phyloP scores from a whole-genome alignment of 2,329 filamentous ascomycete species.

The Fusarium secorum region DNA sequence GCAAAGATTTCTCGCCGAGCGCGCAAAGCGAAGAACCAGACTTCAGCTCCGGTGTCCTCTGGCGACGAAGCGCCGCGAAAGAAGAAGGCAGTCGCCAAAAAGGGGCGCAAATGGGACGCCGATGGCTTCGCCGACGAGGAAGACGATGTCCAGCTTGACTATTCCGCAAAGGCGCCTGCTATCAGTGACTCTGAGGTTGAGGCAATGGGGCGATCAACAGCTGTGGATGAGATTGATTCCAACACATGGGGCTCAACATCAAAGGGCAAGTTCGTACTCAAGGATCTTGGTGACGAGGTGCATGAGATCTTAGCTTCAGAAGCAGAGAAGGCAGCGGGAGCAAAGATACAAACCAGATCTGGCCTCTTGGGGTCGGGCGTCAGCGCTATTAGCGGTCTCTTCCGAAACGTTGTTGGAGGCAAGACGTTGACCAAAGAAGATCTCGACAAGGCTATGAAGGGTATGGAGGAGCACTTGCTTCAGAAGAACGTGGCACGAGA shows the following conservation, averaged over 20 bases:
- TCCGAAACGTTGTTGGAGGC: slow-evolving; percentile 93
- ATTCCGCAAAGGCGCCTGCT: slow-evolving; percentile 72
- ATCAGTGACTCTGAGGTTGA: slow-evolving; percentile 63
- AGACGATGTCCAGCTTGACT: slow-evolving; percentile 82
- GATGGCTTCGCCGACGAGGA: slow-evolving; percentile 89
- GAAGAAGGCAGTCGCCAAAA: slow-evolving; percentile 82
- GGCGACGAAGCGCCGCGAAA: slow-evolving; percentile 79
- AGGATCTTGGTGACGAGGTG: slow-evolving; percentile 92
- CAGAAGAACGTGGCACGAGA: slow-evolving; percentile 97
- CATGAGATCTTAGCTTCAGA: slow-evolving; percentile 85
- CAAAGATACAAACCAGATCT: slow-evolving; percentile 59
- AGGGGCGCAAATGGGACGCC: slow-evolving; percentile 90
- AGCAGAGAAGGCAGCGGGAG: slow-evolving; percentile 61
- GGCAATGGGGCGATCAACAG: slow-evolving; percentile 59
- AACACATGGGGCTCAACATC: slow-evolving; percentile 85
- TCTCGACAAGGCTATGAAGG: slow-evolving; percentile 89
- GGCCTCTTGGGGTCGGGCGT: slow-evolving; percentile 82
- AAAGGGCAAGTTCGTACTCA: slow-evolving; percentile 92
- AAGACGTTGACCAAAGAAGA: slow-evolving; percentile 91
- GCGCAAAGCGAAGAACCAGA: slow-evolving; percentile 72
- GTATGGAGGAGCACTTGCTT: slow-evolving; percentile 93
- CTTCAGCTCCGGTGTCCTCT: slow-evolving; percentile 74
- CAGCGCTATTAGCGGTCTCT: slow-evolving; percentile 84
- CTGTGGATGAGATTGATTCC: slow-evolving; percentile 77
- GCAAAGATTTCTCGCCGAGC: slow-evolving; percentile 82